A percentile compares a stretch with the other conserved stretches of the same genome.
Evolutionary conservation across 495 filamentous ascomycete genomes (phyloP).

Genomic region (Penicillium maclennaniae): DNA sequence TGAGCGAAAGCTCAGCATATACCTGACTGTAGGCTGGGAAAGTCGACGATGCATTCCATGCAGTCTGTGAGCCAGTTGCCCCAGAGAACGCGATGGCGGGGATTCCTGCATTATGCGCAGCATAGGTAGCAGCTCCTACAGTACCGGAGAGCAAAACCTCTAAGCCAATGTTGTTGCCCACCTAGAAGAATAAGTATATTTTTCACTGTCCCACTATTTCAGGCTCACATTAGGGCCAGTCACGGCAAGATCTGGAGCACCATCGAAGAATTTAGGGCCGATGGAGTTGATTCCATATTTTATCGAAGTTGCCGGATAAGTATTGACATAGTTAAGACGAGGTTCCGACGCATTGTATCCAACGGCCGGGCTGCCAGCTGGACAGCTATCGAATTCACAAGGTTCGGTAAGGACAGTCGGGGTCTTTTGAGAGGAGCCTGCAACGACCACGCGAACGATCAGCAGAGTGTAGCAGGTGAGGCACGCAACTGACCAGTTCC

Average conservation of each 20-base stretch:
- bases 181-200: not conserved
- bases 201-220: not conserved
- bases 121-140: constrained; percentile 56
- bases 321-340: constrained; percentile 66
- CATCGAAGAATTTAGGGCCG: constrained; percentile 47
- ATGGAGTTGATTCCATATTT: constrained; percentile 57
- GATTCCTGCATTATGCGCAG: constrained; percentile 49
- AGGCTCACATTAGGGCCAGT: constrained; percentile 55
- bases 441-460: not conserved
- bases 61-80: constrained; percentile 41
- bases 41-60: constrained; percentile 43
- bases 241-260: constrained; percentile 55
- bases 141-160: constrained; percentile 57
- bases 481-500: constrained; percentile 45
- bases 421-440: constrained; percentile 51
- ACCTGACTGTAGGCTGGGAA: constrained; percentile 49
- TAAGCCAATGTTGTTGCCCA: constrained; percentile 55
- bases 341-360: constrained; percentile 54
- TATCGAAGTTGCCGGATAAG: constrained; percentile 62
- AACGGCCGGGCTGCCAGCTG: constrained; percentile 48
- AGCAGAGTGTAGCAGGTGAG: not conserved
- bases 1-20: constrained; percentile 58
- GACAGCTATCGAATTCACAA: constrained; percentile 59
- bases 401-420: constrained; percentile 39
- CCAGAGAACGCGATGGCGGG: constrained; percentile 65